phyloP scores from a whole-genome alignment of 164 flowering plant genomes.

The Sextonia rubra region DNA sequence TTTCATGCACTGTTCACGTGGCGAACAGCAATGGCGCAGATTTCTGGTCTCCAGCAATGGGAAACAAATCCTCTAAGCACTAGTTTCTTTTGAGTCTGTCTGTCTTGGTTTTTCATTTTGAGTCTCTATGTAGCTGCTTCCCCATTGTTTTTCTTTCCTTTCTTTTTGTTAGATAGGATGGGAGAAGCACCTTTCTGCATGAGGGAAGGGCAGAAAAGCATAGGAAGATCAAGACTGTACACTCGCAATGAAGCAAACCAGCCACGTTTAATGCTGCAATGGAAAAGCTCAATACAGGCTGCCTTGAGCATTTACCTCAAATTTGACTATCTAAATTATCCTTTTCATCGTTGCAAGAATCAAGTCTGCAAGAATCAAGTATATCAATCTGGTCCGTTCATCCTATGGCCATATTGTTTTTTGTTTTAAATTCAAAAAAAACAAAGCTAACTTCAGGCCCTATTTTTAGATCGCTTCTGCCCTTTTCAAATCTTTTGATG shows the following conservation, averaged over 20 bases:
- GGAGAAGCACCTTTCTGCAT: not conserved
- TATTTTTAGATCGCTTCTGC: no score
- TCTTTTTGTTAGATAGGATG: not conserved
- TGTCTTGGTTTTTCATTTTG: not conserved
- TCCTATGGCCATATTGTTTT: no score
- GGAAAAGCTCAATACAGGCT: not conserved
- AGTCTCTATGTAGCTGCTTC: not conserved
- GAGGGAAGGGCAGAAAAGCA: not conserved
- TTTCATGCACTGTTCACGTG: conserved; percentile 46
- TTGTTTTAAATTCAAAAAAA: no score
- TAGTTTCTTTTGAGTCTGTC: not conserved
- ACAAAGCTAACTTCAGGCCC: no score
- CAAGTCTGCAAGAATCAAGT: no score
- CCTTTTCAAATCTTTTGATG: no score
- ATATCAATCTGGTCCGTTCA: no score
- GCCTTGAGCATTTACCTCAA: not conserved
- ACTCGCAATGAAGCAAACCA: not conserved
- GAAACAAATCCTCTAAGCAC: conserved; percentile 15
- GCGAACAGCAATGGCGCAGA: conserved; percentile 70
- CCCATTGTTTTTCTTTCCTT: not conserved
- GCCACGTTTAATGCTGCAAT: not conserved
- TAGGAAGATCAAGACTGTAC: not conserved
- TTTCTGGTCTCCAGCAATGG: conserved; percentile 68
- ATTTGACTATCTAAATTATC: no score
- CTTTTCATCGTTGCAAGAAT: no score